Conservation (phyloP, 1,284 basidiomycete genomes). For the Boletus mariae region DNA sequence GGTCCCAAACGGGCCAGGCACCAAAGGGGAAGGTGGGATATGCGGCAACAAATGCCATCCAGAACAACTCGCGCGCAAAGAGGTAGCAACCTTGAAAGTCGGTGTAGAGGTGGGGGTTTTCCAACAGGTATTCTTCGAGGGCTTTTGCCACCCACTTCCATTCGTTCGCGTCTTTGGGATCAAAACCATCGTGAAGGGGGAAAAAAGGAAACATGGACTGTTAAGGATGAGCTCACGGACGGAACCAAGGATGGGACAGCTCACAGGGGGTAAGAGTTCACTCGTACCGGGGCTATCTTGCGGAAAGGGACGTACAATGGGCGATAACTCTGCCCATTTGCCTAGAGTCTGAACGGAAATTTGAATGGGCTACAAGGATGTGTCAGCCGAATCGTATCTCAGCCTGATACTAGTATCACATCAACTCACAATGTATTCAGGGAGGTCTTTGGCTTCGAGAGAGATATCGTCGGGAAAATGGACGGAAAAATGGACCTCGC, state of each 20-base stretch:
- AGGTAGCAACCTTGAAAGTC: neutral
- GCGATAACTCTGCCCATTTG: neutral
- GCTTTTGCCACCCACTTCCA: neutral
- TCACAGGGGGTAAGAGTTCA: neutral
- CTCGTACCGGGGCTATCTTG: neutral
- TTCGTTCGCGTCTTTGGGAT: neutral
- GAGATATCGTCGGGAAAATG: neutral
- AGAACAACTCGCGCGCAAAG: neutral
- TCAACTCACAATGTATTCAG: neutral
- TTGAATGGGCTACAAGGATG: neutral
- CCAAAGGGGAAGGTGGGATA: neutral
- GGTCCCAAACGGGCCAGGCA: neutral
- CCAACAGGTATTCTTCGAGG: neutral
- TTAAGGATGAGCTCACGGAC: no score
- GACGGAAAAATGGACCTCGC: neutral
- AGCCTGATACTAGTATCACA: neutral
- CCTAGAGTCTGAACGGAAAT: neutral
- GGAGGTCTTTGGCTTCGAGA: neutral
- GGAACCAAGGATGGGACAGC: neutral
- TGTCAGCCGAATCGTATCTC: neutral
- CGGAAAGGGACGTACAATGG: neutral
- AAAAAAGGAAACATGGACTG: neutral
- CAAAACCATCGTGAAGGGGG: neutral
- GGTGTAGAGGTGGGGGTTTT: neutral
- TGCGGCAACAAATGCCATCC: conserved; percentile 1